Evolutionary conservation across 2,329 filamentous ascomycete species (phyloP).

Genomic region (Metarhizium anisopliae): DNA sequence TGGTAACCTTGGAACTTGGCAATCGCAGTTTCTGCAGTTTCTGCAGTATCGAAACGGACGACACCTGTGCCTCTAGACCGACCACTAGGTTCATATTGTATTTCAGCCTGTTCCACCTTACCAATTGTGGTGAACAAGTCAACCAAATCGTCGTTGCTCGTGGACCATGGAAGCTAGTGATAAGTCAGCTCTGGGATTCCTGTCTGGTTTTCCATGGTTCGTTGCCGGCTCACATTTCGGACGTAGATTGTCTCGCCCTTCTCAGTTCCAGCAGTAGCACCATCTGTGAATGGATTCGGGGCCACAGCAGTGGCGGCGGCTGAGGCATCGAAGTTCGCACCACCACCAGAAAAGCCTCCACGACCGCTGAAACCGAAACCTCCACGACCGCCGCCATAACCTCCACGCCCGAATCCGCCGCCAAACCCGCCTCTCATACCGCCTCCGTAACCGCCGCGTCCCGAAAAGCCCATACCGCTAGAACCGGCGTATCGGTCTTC

Average conservation of each 20-base stretch:
- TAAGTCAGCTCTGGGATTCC: conserved; percentile 10
- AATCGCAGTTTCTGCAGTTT: conserved; percentile 88
- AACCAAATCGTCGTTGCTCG: conserved; percentile 93
- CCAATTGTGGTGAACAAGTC: conserved; percentile 97
- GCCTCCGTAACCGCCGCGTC: conserved; percentile 50
- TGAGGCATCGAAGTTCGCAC: conserved; percentile 40
- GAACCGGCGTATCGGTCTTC: conserved; percentile 84
- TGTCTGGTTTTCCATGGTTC: too few relatives aligned
- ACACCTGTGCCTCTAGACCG: conserved; percentile 92
- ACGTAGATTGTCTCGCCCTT: conserved; percentile 83
- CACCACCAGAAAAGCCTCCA: conserved; percentile 41
- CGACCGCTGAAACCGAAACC: conserved; percentile 39
- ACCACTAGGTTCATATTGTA: conserved; percentile 95
- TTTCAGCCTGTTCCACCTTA: conserved; percentile 97
- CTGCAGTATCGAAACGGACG: conserved; percentile 78
- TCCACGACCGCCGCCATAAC: conserved; percentile 35
- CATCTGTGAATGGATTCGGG: conserved; percentile 91
- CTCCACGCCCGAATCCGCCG: conserved; percentile 44
- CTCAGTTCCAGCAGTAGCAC: conserved; percentile 78
- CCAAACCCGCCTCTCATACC: conserved; percentile 52
- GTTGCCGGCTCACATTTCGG: conserved; percentile 68
- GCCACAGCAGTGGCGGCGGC: conserved; percentile 37
- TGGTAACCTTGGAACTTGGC: conserved; percentile 97
- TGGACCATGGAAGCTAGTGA: conserved; percentile 87
- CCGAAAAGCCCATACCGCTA: conserved; percentile 46